phyloP scores from a whole-genome alignment of 352 stramenopile species.

The Pythium brassicae region DNA sequence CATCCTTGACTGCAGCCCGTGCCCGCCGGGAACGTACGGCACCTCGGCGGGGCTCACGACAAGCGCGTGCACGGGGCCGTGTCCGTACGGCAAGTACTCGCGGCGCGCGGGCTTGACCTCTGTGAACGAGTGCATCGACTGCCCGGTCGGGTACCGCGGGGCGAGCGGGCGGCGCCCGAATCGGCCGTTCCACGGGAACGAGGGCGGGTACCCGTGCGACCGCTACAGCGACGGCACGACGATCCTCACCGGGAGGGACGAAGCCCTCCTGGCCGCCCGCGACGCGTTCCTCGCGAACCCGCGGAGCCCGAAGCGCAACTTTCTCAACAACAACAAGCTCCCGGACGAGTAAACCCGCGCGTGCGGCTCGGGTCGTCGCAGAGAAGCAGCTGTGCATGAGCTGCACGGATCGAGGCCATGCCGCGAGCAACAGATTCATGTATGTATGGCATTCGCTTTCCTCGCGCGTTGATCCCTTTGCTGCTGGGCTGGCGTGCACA shows the following conservation, averaged over 20 bases:
- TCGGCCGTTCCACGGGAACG: conserved; percentile 24
- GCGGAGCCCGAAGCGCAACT: conserved; percentile 8
- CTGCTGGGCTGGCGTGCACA: too few species aligned
- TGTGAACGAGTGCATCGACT: conserved; percentile 60
- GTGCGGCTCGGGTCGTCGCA: too few species aligned
- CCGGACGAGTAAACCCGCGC: background rate
- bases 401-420: too few species aligned
- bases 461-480: too few species aligned
- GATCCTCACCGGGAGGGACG: conserved; percentile 33
- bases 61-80: conserved; percentile 53
- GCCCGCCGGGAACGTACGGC: conserved; percentile 59
- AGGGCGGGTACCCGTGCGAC: conserved; percentile 62
- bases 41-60: conserved; percentile 46
- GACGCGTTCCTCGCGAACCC: conserved; percentile 25
- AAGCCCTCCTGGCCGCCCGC: conserved; percentile 20
- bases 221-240: conserved; percentile 48
- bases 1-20: conserved; percentile 62
- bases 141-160: conserved; percentile 49
- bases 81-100: conserved; percentile 66
- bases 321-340: conserved; percentile 15
- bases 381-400: too few species aligned
- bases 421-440: too few species aligned
- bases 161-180: conserved; percentile 57
- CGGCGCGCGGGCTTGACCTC: conserved; percentile 46
- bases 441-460: too few species aligned